Evolutionary conservation across 331 rosid genomes (phyloP), one percentile per base, ranked within the genome.

Genomic region (Rosa hybrid): DNA sequence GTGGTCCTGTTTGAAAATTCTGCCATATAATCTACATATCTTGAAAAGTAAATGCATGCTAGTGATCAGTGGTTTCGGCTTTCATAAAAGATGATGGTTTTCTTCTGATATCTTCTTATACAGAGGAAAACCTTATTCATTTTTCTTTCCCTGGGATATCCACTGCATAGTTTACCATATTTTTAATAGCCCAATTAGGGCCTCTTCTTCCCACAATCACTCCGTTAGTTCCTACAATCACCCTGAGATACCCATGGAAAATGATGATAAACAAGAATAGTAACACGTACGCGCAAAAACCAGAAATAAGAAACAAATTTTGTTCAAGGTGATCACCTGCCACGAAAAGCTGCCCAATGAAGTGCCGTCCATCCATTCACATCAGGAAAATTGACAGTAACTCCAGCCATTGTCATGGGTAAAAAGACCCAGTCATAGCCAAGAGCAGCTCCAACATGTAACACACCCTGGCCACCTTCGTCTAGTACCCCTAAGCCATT

Each of bases 301-400:
- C 3, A 62, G 68, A 70, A 78, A 59, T 34, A 69, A 50, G 82
- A 27, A 78, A 53, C 59, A 53, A 5, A 17, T 5, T 16, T 27
- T 16, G 17, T 57, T 51, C 25, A 20, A 62, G 70, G 75, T 81
- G 30, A 89, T 84, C 79, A 90, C 98, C 97, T 88, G 90, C 98
- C 97, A 90, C 79, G 87, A 79, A 80, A 90, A 48, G 98, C 97
- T 13, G 98, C 98, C 98, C 98, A 94, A 76, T 94, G 98, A 85
- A 94, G 97, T 56, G 97, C 92, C 14, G 94, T 92, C 98, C 97
- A 94, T 82, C 97, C 98, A 84, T 91, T 86, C 76, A 76, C 83
- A 72, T 94, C 98, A 68, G 93, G 97, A 72, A 94, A 94, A 80
- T 94, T 90, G 70, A 92, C 89, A 77, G 83, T 87, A 42, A 91